phyloP scores from a whole-genome alignment of 306 rosid species.

The Pterocarpus santalinus region DNA sequence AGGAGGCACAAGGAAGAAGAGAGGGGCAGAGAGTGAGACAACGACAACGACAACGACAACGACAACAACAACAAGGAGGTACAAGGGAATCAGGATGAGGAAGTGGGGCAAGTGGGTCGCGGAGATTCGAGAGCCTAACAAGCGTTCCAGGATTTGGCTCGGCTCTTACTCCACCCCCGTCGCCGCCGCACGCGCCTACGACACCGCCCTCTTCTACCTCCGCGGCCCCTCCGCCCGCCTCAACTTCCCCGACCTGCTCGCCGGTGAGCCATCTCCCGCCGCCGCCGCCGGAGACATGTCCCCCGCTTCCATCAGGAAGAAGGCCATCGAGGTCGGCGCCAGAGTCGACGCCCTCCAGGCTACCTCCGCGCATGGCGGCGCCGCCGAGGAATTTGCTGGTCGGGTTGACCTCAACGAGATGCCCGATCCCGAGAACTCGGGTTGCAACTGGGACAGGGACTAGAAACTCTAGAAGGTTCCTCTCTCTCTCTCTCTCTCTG shows the following conservation, averaged over 20 bases:
- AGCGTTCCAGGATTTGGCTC: slow-evolving; percentile 97
- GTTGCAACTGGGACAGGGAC: slow-evolving; percentile 56
- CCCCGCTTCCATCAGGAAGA: slow-evolving; percentile 85
- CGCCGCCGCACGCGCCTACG: slow-evolving; percentile 98
- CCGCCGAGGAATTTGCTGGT: slow-evolving; percentile 52
- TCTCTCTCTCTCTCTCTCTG: neutral
- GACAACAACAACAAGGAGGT: slow-evolving; percentile 52
- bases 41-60: too few relatives aligned
- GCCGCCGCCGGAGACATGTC: slow-evolving; percentile 64
- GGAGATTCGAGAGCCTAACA: slow-evolving; percentile 96
- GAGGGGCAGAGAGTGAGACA: too few relatives aligned
- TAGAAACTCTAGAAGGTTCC: too few relatives aligned
- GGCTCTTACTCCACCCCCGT: slow-evolving; percentile 95
- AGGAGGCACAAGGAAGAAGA: too few relatives aligned
- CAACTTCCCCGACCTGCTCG: slow-evolving; percentile 79
- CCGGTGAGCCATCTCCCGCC: slow-evolving; percentile 46
- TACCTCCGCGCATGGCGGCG: slow-evolving; percentile 43
- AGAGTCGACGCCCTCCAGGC: slow-evolving; percentile 87
- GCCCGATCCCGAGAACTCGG: slow-evolving; percentile 85
- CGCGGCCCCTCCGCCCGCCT: slow-evolving; percentile 93
- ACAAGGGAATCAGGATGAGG: slow-evolving; percentile 98
- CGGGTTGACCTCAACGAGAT: slow-evolving; percentile 84
- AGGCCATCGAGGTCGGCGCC: slow-evolving; percentile 94
- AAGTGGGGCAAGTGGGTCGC: slow-evolving; percentile 99
- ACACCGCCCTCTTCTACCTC: slow-evolving; percentile 89